Percentiles rank a stretch among this genome's conserved stretches.
These are phyloP conservation scores for Rhodocollybia butyracea DNA, from an alignment of 768 basidiomycete species.

Conservation along the genomic window DNA sequence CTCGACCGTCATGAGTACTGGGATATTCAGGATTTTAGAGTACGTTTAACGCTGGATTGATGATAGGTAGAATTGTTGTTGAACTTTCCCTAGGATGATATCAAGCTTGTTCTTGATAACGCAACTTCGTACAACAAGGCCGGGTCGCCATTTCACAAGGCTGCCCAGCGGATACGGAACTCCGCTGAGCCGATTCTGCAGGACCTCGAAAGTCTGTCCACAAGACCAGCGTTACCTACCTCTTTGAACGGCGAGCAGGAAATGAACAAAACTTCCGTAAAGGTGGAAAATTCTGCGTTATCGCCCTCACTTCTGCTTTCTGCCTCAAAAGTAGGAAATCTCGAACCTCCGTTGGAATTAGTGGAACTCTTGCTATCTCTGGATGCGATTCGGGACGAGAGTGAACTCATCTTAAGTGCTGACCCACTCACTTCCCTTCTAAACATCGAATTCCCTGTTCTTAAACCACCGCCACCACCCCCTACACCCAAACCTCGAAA, in stretches of 20 bases:
- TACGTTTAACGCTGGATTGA: conserved; percentile 18
- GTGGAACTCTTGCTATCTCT: conserved; percentile 54
- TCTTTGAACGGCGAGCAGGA: neutral
- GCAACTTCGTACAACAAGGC: conserved; percentile 83
- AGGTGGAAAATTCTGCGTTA: neutral
- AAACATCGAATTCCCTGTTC: conserved; percentile 57
- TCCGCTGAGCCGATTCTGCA: conserved; percentile 36
- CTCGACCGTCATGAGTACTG: conserved; percentile 82
- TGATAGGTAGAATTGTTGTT: neutral
- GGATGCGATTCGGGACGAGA: conserved; percentile 49
- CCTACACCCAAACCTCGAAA: conserved; percentile 34
- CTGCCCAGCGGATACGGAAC: conserved; percentile 60
- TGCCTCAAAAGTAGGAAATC: conserved; percentile 52
- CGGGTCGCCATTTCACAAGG: conserved; percentile 66
- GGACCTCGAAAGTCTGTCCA: conserved; percentile 24
- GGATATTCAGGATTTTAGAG: conserved; percentile 73
- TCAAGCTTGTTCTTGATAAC: conserved; percentile 82
- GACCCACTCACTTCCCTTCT: conserved; percentile 68
- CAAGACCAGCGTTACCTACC: neutral
- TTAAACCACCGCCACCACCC: conserved; percentile 60
- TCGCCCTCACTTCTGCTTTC: conserved; percentile 1
- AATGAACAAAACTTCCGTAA: neutral
- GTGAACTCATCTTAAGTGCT: conserved; percentile 51
- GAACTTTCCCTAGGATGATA: conserved; percentile 54
- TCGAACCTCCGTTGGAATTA: conserved; percentile 65